Evolutionary conservation across 208 protist species (phyloP).

Genomic region (Trypanosoma caninum): DNA sequence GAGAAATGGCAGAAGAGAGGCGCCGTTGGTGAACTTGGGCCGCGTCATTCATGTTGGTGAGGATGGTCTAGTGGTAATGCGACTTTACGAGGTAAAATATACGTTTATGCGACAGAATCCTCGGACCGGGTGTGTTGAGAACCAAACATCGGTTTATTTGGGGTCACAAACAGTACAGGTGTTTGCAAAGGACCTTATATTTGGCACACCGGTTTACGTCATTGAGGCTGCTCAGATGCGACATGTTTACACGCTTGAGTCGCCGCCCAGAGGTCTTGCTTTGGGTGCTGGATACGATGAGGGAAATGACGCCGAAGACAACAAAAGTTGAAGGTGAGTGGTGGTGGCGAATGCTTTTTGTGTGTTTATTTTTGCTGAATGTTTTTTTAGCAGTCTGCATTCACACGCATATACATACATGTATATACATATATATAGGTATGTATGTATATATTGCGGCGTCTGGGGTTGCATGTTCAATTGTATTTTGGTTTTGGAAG

Average conservation of each 20-base stretch:
- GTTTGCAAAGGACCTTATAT: slow-evolving; percentile 39
- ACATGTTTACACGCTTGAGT: slow-evolving; percentile 70
- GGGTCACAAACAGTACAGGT: slow-evolving; percentile 21
- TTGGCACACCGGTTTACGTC: slow-evolving; percentile 63
- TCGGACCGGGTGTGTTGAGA: slow-evolving; percentile 34
- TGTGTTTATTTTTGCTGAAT: too few species aligned
- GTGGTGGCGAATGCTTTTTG: too few species aligned
- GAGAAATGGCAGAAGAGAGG: slow-evolving; percentile 6
- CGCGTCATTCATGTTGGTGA: slow-evolving; percentile 35
- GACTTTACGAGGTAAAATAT: slow-evolving; percentile 47
- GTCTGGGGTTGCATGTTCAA: too few species aligned
- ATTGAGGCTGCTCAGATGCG: slow-evolving; percentile 31
- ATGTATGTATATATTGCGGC: too few species aligned
- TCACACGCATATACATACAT: too few species aligned
- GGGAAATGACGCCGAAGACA: too few species aligned
- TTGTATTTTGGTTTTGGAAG: too few species aligned
- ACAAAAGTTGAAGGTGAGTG: neutral
- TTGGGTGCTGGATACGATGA: neutral
- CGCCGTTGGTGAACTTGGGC: slow-evolving; percentile 28
- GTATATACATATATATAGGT: too few species aligned
- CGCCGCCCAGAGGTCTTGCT: slow-evolving; percentile 3
- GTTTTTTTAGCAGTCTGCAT: too few species aligned
- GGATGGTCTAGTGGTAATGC: slow-evolving; percentile 26
- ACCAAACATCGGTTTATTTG: slow-evolving; percentile 46
- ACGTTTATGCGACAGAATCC: slow-evolving; percentile 40